These are phyloP conservation scores for Amanita muscaria DNA, from an alignment of 768 basidiomycete genomes.

Conservation along the genomic window DNA sequence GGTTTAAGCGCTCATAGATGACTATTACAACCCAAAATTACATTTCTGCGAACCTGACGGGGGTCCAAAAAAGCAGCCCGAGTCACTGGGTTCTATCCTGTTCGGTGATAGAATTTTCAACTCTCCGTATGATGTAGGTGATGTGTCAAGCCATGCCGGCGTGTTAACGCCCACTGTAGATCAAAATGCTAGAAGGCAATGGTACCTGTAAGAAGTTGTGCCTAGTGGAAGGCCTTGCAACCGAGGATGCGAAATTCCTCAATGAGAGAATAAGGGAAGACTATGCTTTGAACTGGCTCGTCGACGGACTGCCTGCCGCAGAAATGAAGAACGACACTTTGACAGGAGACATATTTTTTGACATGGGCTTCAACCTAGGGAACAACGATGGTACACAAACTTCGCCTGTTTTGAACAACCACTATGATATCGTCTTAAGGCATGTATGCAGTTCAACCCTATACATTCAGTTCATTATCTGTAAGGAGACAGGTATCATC, in stretches of 20 bases:
- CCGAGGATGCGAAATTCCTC: slow-evolving; percentile 78
- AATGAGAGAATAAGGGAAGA: slow-evolving; percentile 88
- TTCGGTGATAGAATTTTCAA: slow-evolving; percentile 94
- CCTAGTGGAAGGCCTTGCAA: slow-evolving; percentile 40
- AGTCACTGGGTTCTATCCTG: slow-evolving; percentile 87
- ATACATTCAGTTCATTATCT: slow-evolving; percentile 3
- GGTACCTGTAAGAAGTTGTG: slow-evolving; percentile 75
- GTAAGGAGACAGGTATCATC: slow-evolving; percentile 58
- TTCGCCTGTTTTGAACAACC: slow-evolving; percentile 76
- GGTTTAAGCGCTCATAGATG: slow-evolving; percentile 41
- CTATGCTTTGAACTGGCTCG: slow-evolving; percentile 90
- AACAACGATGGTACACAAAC: slow-evolving; percentile 53
- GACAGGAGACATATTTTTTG: slow-evolving; percentile 81
- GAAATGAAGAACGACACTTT: slow-evolving; percentile 82
- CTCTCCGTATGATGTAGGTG: slow-evolving; percentile 75
- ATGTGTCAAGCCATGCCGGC: background rate
- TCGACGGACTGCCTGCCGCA: slow-evolving; percentile 90
- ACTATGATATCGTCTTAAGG: slow-evolving; percentile 83
- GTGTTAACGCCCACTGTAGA: slow-evolving; percentile 29
- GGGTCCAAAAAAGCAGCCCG: slow-evolving; percentile 68
- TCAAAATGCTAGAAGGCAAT: slow-evolving; percentile 74
- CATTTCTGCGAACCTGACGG: slow-evolving; percentile 78
- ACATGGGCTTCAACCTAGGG: slow-evolving; percentile 93
- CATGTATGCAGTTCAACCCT: slow-evolving; percentile 20
- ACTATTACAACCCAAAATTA: slow-evolving; percentile 85